Base-by-base conservation (phyloP, 306 rosid species). In the Astragalus membranaceus region DNA sequence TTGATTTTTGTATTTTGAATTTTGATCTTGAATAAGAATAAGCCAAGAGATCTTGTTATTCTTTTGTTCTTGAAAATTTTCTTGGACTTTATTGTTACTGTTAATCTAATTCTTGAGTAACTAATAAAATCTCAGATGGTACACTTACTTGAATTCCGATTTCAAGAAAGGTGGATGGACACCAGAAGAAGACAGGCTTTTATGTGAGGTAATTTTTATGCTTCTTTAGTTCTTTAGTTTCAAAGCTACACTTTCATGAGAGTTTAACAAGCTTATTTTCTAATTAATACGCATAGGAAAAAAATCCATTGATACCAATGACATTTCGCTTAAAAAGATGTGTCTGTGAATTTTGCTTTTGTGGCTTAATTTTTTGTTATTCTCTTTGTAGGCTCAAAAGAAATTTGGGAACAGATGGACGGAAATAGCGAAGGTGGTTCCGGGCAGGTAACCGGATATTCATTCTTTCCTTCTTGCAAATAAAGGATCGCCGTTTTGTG, bases 141-240 rank as follows among this genome's bases (percentile, higher is more conserved):
- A 83, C 87, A 88, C 97, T 5, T 94, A 94, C 74, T 84, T 94
- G 85, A 91, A 94, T 87, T 87, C 96, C 42, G 94, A 91, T 68
- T 91, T 94, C 88, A 94, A 94, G 86, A 94, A 88, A 85, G 97
- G 99, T 51, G 99, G 95, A 8, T 94, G 99, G 99, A 85, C 99
- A 23, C 95, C 92, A 5, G 99, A 94, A 61, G 99, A 94, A 83
- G 99, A 91, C 72, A 64, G 80, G 79, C 95, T 94, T 71, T 89
- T 94, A 64, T 94, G 99, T 50, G 96, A 94, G 97, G 99, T 94
- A 85, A 54, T 54, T 50, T 77, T 46, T 36, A 36, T 79, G 51
- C 71, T 75, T 43, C 11, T 7, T 53, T 23, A n/a, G n/a, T n/a
- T n/a, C n/a, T n/a, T n/a, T n/a, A n/a, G n/a, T n/a, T n/a, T n/a